Evolutionary conservation across 805 yeast genomes (phyloP).

Genomic region (Ogataea paradorogensis): DNA sequence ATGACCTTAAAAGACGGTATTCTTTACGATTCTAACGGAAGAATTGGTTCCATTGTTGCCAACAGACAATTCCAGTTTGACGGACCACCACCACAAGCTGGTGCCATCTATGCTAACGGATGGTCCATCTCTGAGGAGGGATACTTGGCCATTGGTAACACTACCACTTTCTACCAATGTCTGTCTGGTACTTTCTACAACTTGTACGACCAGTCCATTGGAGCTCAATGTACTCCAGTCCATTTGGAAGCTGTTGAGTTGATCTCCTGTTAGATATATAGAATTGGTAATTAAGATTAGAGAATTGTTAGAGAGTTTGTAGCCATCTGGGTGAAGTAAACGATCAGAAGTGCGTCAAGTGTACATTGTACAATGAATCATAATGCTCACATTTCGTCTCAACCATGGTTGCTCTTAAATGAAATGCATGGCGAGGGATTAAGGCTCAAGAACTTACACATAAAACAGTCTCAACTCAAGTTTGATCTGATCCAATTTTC

Average conservation of each 20-base stretch:
- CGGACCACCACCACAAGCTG: constrained; percentile 65
- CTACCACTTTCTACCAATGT: constrained; percentile 50
- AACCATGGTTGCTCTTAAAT: too few relatives aligned
- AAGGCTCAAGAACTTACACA: too few relatives aligned
- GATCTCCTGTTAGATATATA: constrained; percentile 28
- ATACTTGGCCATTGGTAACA: constrained; percentile 49
- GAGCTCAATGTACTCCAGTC: constrained; percentile 47
- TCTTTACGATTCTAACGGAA: constrained; percentile 45
- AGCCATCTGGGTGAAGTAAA: too few relatives aligned
- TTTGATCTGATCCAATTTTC: too few relatives aligned
- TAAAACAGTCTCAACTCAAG: too few relatives aligned
- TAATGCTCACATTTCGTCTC: too few relatives aligned
- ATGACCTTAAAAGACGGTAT: constrained; percentile 41
- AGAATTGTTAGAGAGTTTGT: background rate
- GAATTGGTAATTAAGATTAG: constrained; percentile 1
- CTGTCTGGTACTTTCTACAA: constrained; percentile 56
- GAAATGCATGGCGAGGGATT: too few relatives aligned
- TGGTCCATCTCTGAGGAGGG: constrained; percentile 46
- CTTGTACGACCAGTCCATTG: constrained; percentile 49
- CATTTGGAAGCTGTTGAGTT: constrained; percentile 43
- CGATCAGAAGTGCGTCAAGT: too few relatives aligned
- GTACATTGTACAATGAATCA: too few relatives aligned
- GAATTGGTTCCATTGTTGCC: constrained; percentile 59
- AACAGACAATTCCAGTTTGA: constrained; percentile 66
- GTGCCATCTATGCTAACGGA: constrained; percentile 51